Conservation (phyloP, 2,329 filamentous ascomycete genomes). For the Aspergillus pseudoglaucus region DNA sequence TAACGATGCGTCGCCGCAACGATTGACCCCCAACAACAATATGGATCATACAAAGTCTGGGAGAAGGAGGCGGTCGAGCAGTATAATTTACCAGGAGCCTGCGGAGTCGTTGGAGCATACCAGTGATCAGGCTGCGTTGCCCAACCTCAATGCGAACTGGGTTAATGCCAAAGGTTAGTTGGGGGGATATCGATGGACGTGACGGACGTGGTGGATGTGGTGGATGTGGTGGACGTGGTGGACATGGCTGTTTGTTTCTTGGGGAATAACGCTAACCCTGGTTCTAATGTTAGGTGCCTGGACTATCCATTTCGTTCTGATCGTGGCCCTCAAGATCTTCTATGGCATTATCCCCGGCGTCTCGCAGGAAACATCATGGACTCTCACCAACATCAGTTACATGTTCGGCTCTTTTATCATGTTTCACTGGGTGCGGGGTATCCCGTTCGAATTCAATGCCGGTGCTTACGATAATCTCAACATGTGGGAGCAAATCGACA, state of each 20-base stretch:
- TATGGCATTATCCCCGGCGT: slow-evolving; percentile 95
- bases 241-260: background rate
- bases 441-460: slow-evolving; percentile 97
- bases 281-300: slow-evolving; percentile 65
- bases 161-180: slow-evolving; percentile 93
- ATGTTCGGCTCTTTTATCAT: slow-evolving; percentile 99
- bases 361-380: slow-evolving; percentile 98
- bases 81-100: slow-evolving; percentile 96
- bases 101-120: slow-evolving; percentile 95
- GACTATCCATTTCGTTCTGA: slow-evolving; percentile 94
- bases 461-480: slow-evolving; percentile 99
- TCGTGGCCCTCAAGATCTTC: slow-evolving; percentile 85
- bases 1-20: slow-evolving; percentile 52
- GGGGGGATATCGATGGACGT: background rate
- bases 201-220: no score
- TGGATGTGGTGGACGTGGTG: no score
- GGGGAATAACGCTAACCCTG: slow-evolving; percentile 2
- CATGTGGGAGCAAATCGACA: slow-evolving; percentile 99
- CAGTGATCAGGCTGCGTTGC: slow-evolving; percentile 88
- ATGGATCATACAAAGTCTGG: slow-evolving; percentile 60
- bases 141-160: slow-evolving; percentile 97
- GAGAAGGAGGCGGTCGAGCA: slow-evolving; percentile 90
- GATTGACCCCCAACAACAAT: slow-evolving; percentile 55
- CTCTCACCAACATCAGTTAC: slow-evolving; percentile 96
- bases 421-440: slow-evolving; percentile 98